phyloP scores from a whole-genome alignment of 1,284 basidiomycete genomes.

The Xerocomus nothofagi region DNA sequence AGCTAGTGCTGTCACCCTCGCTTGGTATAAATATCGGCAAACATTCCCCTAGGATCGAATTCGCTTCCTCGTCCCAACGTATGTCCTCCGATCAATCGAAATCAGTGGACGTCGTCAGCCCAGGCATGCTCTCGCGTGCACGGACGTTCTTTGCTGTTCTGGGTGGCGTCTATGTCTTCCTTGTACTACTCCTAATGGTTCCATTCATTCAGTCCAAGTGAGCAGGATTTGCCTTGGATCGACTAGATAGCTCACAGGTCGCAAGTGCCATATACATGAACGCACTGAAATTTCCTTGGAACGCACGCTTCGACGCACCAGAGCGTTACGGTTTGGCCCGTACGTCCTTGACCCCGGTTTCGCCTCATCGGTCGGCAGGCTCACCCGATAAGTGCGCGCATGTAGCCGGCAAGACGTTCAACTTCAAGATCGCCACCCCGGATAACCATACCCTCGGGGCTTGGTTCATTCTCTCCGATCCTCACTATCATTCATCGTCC shows the following conservation, averaged over 20 bases:
- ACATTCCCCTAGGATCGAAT: background rate
- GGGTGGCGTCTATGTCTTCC: constrained; percentile 53
- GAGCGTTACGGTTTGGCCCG: constrained; percentile 82
- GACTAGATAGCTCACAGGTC: constrained; percentile 10
- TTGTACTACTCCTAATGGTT: constrained; percentile 55
- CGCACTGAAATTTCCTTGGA: constrained; percentile 62
- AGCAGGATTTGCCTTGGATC: constrained; percentile 34
- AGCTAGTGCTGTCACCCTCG: background rate
- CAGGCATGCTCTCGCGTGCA: constrained; percentile 33
- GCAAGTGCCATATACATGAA: constrained; percentile 66
- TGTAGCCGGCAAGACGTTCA: constrained; percentile 76
- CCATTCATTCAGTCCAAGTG: constrained; percentile 77
- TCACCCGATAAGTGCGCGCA: constrained; percentile 2
- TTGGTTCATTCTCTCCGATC: constrained; percentile 86
- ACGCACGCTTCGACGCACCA: constrained; percentile 63
- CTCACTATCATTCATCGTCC: constrained; percentile 55
- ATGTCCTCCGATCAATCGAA: constrained; percentile 13
- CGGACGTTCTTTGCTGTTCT: constrained; percentile 39
- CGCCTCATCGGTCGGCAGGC: background rate
- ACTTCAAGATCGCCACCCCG: constrained; percentile 66
- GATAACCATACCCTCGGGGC: constrained; percentile 83
- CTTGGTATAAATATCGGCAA: constrained; percentile 18
- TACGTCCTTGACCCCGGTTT: constrained; percentile 41
- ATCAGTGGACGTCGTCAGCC: constrained; percentile 2
- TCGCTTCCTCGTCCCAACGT: background rate